Evolutionary conservation across 2,329 filamentous ascomycete species (phyloP).

Genomic region (Boeremia exigua): DNA sequence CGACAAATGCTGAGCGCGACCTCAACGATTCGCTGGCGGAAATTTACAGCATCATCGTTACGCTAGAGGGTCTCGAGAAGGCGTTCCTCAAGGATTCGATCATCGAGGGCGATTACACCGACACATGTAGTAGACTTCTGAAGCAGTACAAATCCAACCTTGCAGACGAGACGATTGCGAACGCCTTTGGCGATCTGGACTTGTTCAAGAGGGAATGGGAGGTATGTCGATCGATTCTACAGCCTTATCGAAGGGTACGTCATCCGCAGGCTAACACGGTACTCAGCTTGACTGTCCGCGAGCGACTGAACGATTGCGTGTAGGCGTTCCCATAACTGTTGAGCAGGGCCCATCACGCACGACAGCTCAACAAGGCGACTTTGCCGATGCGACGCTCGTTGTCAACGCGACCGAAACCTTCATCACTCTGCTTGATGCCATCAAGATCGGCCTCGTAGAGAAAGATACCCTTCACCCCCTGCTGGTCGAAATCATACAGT

Average conservation of each 20-base stretch:
- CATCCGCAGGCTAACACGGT: conserved; percentile 20
- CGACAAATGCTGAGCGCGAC: conserved; percentile 86
- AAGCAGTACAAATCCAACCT: conserved; percentile 98
- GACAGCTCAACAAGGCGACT: conserved; percentile 46
- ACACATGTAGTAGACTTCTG: conserved; percentile 90
- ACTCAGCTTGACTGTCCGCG: conserved; percentile 87
- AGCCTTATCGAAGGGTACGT: background rate
- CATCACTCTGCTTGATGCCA: conserved; percentile 94
- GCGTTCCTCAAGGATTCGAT: conserved; percentile 97
- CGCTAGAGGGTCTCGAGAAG: conserved; percentile 92
- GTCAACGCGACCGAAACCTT: conserved; percentile 95
- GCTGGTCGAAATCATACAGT: conserved; percentile 93
- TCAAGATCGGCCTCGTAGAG: conserved; percentile 88
- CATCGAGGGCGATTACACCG: conserved; percentile 89
- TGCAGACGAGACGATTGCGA: conserved; percentile 87
- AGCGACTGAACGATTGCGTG: conserved; percentile 88
- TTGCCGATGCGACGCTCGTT: conserved; percentile 70
- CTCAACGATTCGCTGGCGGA: conserved; percentile 95
- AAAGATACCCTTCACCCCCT: conserved; percentile 97
- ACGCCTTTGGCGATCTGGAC: conserved; percentile 85
- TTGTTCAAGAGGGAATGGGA: conserved; percentile 92
- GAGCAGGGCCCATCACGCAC: conserved; percentile 62
- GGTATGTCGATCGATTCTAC: conserved; percentile 60
- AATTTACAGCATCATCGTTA: conserved; percentile 96
- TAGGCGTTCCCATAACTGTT: conserved; percentile 87